Base-by-base conservation (phyloP, 2,329 filamentous ascomycete genomes). In the Penicillium concentricum region DNA sequence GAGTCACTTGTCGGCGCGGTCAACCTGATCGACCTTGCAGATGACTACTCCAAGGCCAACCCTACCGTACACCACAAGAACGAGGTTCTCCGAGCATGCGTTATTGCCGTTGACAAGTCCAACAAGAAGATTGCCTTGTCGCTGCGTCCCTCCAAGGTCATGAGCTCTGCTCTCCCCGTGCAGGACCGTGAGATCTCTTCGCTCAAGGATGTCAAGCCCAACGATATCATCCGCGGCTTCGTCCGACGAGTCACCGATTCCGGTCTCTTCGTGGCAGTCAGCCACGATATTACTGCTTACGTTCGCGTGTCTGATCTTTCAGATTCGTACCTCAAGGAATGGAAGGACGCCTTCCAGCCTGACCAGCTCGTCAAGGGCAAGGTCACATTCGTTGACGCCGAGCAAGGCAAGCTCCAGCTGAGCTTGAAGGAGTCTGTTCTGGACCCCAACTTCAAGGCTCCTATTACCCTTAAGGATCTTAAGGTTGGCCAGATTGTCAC, bases 291-390 rank as follows among this genome's bases (percentile, higher is more conserved):
- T 18, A 90, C 89, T 48, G 92, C 87, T 0, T 88, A 92, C 67
- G 89, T 96, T 46, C 88, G 90, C 64, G 88, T 97, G 51, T 85
- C 89, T 10, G 92, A 97, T 72, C 82, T 99, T 15, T 96, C 92
- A 0, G 94, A 99, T 72, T 84, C 85, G 8, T 99, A 87, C 72
- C 78, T 99, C 67, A 97, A 97, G 75, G 91, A 97, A 59, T 99
- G 94, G 94, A 95, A 96, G 77, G 85, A 90, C 35, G 81, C 87
- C 43, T 97, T 93, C 76, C 87, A 94, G 67, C 79, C 93, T 46
- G 91, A 96, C 67, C 92, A 97, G 74, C 82, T 99, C 6, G 91
- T 99, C 52, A 91, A 89, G 74, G 94, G 92, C 50, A 91, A 93
- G 62, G 82, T 99, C 58, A 84, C 89, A 45, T 80, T 86, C 3